Evolutionary conservation across 305 asterid genomes (phyloP), one percentile per base, ranked within the genome.

Genomic region (Fraxinus floribunda): DNA sequence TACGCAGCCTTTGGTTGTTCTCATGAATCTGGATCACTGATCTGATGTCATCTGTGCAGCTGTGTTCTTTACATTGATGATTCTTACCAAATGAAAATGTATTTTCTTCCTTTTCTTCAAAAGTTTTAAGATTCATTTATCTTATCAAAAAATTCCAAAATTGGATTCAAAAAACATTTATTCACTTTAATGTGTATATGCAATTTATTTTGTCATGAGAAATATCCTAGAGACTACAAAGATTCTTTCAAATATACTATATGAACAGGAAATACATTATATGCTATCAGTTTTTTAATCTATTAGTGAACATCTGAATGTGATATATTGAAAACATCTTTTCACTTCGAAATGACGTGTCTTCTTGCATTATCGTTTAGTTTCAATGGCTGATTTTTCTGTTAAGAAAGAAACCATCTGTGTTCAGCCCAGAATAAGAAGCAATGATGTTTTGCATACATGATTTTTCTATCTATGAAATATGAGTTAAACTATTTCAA

Each of bases 1-100:
- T 68, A 29, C 8, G 3, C 20, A 5, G 38, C 36, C 38, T 29
- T 68, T 26, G 18, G 16, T 29, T 29, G 38, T 62, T 9, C 72
- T 62, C 72, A 10, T 62, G 72, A 22, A 62, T 62, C 60, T 76
- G 76, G 82, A 76, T 76, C 13, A 46, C 78, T 76, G 75, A 44
- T 64, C 16, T 62, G 34, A 24, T 24, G 72, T 62, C 7, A 62
- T 29, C 72, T 8, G 16, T 22, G 75, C 75, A 68, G 18, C 38
- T 68, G 20, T 29, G 20, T 68, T 68, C 39, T 68, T 26, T 68
- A 29, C 38, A 68, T 68, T 68, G 36, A 68, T 11, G 75, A 26
- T n/a, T 57, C n/a, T 52, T 68, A 46, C 60, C 64, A 71, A 35
- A 57, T 15, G 66, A 78, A 77, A 39, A 34, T 81, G 70, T 30